phyloP scores from a whole-genome alignment of 371 early-diverging fungal genomes.

The Dichotomocladium elegans region DNA sequence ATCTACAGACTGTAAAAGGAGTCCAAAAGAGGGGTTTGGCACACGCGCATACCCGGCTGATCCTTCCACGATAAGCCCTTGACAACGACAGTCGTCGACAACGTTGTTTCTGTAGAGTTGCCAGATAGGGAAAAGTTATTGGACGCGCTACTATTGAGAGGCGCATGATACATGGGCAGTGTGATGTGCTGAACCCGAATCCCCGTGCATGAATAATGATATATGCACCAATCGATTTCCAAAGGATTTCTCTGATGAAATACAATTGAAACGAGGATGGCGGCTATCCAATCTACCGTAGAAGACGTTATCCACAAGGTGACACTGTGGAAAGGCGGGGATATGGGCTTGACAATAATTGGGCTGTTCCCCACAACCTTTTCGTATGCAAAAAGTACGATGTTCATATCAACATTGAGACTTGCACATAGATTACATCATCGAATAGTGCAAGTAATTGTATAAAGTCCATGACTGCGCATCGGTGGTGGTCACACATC shows the following conservation, averaged over 20 bases:
- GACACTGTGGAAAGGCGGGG: not conserved
- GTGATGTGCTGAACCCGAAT: slow-evolving; percentile 9
- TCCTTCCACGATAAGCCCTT: not conserved
- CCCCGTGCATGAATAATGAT: slow-evolving; percentile 26
- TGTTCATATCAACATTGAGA: no score
- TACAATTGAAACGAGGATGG: not conserved
- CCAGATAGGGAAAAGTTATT: not conserved
- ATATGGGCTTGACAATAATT: slow-evolving; percentile 17
- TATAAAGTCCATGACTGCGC: slow-evolving; percentile 30
- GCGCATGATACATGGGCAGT: slow-evolving; percentile 34
- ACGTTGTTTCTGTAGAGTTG: not conserved
- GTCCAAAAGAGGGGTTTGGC: not conserved
- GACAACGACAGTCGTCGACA: not conserved
- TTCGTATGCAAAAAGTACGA: no score
- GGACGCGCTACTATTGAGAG: slow-evolving; percentile 4
- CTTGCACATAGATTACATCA: slow-evolving; percentile 13
- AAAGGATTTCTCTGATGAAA: slow-evolving; percentile 6
- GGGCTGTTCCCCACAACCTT: slow-evolving; percentile 30
- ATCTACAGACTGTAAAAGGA: not conserved
- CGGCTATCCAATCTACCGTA: not conserved
- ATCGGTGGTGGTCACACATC: not conserved
- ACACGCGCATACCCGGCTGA: not conserved
- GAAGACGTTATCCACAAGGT: not conserved
- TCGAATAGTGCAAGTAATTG: slow-evolving; percentile 37
- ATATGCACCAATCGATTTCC: slow-evolving; percentile 23